These are phyloP conservation scores for Mortierella sp. DNA, from an alignment of 371 early-diverging fungal species.

Conservation along the genomic window DNA sequence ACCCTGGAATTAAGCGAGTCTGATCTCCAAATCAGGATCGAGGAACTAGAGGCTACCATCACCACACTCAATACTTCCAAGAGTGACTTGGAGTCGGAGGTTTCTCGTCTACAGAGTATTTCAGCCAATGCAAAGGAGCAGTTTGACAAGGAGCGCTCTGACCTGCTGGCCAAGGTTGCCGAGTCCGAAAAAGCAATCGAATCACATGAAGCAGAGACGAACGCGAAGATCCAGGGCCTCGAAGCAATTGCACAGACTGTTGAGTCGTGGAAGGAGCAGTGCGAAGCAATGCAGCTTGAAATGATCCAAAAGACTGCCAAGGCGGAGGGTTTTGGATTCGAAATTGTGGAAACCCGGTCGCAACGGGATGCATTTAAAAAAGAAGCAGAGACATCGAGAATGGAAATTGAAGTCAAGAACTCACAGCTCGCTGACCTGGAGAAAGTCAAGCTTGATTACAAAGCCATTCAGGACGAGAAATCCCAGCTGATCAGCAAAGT, in stretches of 20 bases:
- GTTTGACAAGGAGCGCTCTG: slow-evolving; percentile 60
- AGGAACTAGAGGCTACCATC: slow-evolving; percentile 48
- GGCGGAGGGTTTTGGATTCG: slow-evolving; percentile 11
- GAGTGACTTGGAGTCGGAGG: slow-evolving; percentile 45
- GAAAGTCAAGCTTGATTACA: slow-evolving; percentile 37
- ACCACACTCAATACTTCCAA: slow-evolving; percentile 9
- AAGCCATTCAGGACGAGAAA: slow-evolving; percentile 51
- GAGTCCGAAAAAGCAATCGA: slow-evolving; percentile 32
- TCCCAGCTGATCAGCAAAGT: slow-evolving; percentile 51
- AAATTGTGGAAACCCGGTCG: slow-evolving; percentile 17
- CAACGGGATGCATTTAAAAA: slow-evolving; percentile 18
- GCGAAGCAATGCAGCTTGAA: slow-evolving; percentile 42
- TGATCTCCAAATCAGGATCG: slow-evolving; percentile 54
- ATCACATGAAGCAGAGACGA: slow-evolving; percentile 14
- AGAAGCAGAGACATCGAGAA: slow-evolving; percentile 21
- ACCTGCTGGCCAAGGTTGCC: slow-evolving; percentile 21
- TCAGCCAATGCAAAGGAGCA: slow-evolving; percentile 11
- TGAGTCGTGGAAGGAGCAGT: slow-evolving; percentile 40
- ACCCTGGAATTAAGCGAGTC: slow-evolving; percentile 58
- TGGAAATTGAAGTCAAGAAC: slow-evolving; percentile 21
- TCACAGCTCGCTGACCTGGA: slow-evolving; percentile 29
- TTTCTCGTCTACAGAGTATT: slow-evolving; percentile 54
- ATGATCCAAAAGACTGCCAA: slow-evolving; percentile 33
- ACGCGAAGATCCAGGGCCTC: slow-evolving; percentile 22
- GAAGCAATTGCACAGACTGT: slow-evolving; percentile 23